Conservation (phyloP, 345 rosid genomes). For the Geranium brycei region DNA sequence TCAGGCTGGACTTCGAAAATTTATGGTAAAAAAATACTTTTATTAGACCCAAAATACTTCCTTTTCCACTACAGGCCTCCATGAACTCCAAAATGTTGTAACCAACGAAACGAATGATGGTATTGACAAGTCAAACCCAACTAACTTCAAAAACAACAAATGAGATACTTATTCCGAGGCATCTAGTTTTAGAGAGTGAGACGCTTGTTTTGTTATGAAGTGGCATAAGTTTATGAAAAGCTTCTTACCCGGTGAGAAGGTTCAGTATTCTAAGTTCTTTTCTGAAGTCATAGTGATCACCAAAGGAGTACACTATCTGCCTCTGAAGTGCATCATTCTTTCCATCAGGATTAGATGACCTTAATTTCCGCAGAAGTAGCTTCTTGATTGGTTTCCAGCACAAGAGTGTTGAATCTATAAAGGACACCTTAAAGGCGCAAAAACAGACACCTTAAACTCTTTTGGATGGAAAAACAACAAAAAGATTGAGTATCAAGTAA, state of each 20-base stretch:
- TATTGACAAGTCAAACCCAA: neutral
- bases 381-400: constrained; percentile 44
- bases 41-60: too few relatives aligned
- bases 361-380: constrained; percentile 55
- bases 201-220: neutral
- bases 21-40: too few relatives aligned
- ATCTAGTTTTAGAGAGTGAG: neutral
- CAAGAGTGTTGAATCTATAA: constrained; percentile 74
- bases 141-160: neutral
- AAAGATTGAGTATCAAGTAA: neutral
- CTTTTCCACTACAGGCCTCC: too few relatives aligned
- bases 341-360: constrained; percentile 28
- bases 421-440: constrained; percentile 44
- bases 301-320: constrained; percentile 67
- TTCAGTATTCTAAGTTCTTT: constrained; percentile 73
- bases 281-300: constrained; percentile 78
- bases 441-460: neutral
- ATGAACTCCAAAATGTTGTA: too few relatives aligned
- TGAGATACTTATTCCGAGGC: neutral
- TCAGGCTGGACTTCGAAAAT: neutral
- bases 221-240: neutral
- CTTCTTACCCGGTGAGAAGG: constrained; percentile 81
- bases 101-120: neutral
- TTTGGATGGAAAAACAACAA: too few relatives aligned
- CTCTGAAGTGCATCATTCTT: constrained; percentile 37